Conservation (phyloP, 192 early-diverging fungal genomes). For the Coemansia sp. region DNA sequence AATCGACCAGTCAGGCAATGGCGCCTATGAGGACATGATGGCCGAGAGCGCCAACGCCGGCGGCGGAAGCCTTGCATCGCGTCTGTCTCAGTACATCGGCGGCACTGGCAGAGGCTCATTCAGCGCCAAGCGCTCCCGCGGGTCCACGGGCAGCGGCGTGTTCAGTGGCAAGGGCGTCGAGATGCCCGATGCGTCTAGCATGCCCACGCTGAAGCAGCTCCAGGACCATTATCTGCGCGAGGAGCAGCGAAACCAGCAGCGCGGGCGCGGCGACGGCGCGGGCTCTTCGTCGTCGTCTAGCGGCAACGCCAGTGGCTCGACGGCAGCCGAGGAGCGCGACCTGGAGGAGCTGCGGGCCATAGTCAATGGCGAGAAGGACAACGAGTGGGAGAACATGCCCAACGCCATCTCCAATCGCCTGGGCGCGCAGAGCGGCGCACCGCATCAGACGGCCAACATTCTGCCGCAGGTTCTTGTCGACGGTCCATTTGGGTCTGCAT, state of each 20-base stretch:
- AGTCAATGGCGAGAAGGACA: slow-evolving; percentile 26
- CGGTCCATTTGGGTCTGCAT: slow-evolving; percentile 74
- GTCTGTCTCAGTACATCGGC: slow-evolving; percentile 44
- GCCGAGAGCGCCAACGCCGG: slow-evolving; percentile 11
- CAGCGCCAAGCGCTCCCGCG: slow-evolving; percentile 4
- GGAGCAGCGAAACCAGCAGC: slow-evolving; percentile 8
- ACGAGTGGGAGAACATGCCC: slow-evolving; percentile 31
- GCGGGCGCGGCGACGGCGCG: background rate
- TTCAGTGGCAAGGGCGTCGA: slow-evolving; percentile 1
- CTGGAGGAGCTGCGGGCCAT: slow-evolving; percentile 38
- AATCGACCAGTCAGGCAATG: slow-evolving; percentile 38
- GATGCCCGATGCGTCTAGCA: slow-evolving; percentile 9
- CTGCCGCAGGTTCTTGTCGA: slow-evolving; percentile 72
- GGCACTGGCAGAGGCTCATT: slow-evolving; percentile 9
- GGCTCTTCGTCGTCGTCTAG: slow-evolving; percentile 1
- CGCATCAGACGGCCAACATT: slow-evolving; percentile 39
- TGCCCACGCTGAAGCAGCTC: slow-evolving; percentile 51
- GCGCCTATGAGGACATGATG: slow-evolving; percentile 6
- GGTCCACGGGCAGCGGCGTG: background rate
- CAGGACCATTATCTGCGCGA: slow-evolving; percentile 48
- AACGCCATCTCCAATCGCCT: slow-evolving; percentile 8
- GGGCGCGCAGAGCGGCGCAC: slow-evolving; percentile 1
- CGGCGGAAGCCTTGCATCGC: slow-evolving; percentile 27
- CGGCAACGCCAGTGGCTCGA: slow-evolving; percentile 21
- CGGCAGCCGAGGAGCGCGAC: slow-evolving; percentile 19